phyloP scores from a whole-genome alignment of 1,139 yeast species.

The Blastobotrys proliferans region DNA sequence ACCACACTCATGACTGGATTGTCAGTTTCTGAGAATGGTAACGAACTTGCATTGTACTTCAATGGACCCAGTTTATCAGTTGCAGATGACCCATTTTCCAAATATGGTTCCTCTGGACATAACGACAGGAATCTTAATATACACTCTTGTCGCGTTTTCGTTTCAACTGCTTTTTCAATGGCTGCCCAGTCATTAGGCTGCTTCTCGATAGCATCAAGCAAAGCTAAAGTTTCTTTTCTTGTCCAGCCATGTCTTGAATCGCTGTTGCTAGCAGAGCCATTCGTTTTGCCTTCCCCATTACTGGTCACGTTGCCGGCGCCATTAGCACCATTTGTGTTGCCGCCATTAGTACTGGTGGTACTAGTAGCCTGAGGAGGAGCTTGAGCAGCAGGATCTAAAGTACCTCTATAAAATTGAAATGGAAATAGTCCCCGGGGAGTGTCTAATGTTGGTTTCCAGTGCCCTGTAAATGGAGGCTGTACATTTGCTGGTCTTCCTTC shows the following conservation, averaged over 20 bases:
- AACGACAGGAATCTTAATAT: slow-evolving; percentile 72
- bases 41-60: slow-evolving; percentile 60
- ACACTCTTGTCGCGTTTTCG: slow-evolving; percentile 76
- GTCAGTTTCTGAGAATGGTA: slow-evolving; percentile 81
- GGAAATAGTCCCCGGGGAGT: slow-evolving; percentile 95
- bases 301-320: background rate
- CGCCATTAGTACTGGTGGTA: background rate
- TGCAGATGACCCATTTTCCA: slow-evolving; percentile 23
- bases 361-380: slow-evolving; percentile 11
- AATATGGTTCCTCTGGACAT: slow-evolving; percentile 75
- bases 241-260: slow-evolving; percentile 46
- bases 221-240: slow-evolving; percentile 50
- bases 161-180: slow-evolving; percentile 52
- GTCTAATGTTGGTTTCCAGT: slow-evolving; percentile 54
- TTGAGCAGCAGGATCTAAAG: slow-evolving; percentile 30
- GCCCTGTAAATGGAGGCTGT: slow-evolving; percentile 64
- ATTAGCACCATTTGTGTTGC: slow-evolving; percentile 1
- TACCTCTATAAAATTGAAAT: slow-evolving; percentile 52
- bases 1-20: slow-evolving; percentile 91
- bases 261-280: background rate
- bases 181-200: slow-evolving; percentile 66
- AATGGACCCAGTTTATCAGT: slow-evolving; percentile 55
- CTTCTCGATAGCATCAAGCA: slow-evolving; percentile 51
- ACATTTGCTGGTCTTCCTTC: slow-evolving; percentile 67
- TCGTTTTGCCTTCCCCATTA: background rate